Percentiles rank a stretch among this genome's conserved stretches.
These are phyloP conservation scores for Arabidopsis hybrid DNA, from an alignment of 441 rosid species.

Conservation along the genomic window DNA sequence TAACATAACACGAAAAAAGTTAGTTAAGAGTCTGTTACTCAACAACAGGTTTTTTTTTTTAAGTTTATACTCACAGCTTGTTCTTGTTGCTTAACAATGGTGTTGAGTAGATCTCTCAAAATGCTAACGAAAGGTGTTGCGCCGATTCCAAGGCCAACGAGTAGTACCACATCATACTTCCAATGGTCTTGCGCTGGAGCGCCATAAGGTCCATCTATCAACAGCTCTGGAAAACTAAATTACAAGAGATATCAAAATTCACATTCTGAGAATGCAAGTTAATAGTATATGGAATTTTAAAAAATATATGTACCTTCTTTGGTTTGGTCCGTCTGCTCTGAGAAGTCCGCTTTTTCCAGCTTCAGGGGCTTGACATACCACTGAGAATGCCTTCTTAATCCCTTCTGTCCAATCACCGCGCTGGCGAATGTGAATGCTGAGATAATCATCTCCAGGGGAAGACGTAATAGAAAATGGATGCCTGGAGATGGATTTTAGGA, in stretches of 20 bases:
- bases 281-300: neutral
- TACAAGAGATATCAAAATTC: conserved; percentile 28
- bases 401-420: conserved; percentile 97
- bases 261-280: neutral
- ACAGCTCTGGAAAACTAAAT: conserved; percentile 84
- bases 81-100: conserved; percentile 84
- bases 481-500: conserved; percentile 53
- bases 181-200: conserved; percentile 91
- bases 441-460: conserved; percentile 87
- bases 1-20: conserved; percentile 13
- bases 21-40: conserved; percentile 9
- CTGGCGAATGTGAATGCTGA: conserved; percentile 91
- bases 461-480: conserved; percentile 98
- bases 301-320: conserved; percentile 54
- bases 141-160: conserved; percentile 94
- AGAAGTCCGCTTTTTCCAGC: conserved; percentile 94
- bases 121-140: conserved; percentile 98
- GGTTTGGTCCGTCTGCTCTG: conserved; percentile 84
- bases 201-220: conserved; percentile 96
- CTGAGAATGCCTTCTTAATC: conserved; percentile 76
- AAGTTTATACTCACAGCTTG: conserved; percentile 59
- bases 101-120: conserved; percentile 81
- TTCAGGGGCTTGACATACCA: conserved; percentile 74
- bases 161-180: conserved; percentile 83
- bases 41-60: neutral